These are phyloP conservation scores for Xylariaceae sp. DNA, from an alignment of 2,329 filamentous ascomycete species.

Conservation along the genomic window DNA sequence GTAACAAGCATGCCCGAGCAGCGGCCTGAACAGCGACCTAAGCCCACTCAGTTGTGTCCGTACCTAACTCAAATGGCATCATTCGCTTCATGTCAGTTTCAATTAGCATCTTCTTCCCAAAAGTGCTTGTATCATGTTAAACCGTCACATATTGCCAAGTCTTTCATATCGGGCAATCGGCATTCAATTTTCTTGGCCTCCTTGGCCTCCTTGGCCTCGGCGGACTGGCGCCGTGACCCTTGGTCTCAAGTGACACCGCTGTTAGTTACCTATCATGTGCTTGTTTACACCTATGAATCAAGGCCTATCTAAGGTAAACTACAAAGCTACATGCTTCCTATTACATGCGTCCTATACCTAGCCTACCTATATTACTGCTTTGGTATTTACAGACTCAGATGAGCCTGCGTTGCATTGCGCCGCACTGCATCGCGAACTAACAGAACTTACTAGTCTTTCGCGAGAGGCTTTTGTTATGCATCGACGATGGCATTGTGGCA, in stretches of 20 bases:
- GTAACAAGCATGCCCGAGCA: too few relatives aligned
- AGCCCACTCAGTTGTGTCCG: too few relatives aligned
- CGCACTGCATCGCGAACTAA: not conserved
- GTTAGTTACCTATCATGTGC: not conserved
- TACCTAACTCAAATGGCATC: too few relatives aligned
- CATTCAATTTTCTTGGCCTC: not conserved
- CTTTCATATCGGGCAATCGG: not conserved
- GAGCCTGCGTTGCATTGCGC: not conserved
- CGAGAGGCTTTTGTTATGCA: not conserved
- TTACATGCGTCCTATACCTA: not conserved
- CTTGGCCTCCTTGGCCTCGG: not conserved
- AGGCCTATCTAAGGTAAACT: not conserved
- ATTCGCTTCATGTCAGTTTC: too few relatives aligned
- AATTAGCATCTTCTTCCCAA: not conserved
- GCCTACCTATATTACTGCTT: not conserved
- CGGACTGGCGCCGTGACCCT: not conserved
- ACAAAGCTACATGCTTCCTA: not conserved
- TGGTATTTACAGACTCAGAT: not conserved
- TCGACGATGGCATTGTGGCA: not conserved
- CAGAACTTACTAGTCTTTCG: not conserved
- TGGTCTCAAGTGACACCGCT: not conserved
- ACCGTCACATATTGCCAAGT: not conserved
- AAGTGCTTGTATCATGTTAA: not conserved
- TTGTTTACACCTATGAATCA: not conserved
- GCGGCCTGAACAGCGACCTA: too few relatives aligned